Evolutionary conservation across 2,329 filamentous ascomycete genomes (phyloP).

Genomic region (Aspergillus jensenii): DNA sequence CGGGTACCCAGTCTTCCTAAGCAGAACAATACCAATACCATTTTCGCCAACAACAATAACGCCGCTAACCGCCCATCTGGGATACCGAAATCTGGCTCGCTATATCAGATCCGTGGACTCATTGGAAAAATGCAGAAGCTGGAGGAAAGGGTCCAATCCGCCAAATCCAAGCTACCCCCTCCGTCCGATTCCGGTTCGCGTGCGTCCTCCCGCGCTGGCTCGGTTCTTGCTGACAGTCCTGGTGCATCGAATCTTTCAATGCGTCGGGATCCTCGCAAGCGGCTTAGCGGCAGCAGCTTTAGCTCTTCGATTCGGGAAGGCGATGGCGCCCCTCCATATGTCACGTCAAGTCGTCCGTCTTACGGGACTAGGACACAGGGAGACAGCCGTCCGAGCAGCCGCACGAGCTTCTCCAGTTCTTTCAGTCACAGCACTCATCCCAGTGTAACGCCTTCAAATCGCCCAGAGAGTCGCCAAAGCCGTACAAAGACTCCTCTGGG

Average conservation of each 20-base stretch:
- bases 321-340: conserved; percentile 36
- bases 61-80: conserved; percentile 41
- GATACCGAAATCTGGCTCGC: conserved; percentile 65
- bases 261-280: conserved; percentile 45
- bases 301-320: conserved; percentile 39
- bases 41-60: conserved; percentile 23
- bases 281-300: conserved; percentile 43
- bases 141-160: conserved; percentile 88
- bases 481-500: conserved; percentile 65
- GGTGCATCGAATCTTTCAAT: conserved; percentile 59
- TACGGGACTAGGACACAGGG: conserved; percentile 46
- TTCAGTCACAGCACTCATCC: conserved; percentile 41
- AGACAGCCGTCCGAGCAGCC: conserved; percentile 70
- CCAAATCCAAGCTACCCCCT: conserved; percentile 85
- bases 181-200: conserved; percentile 76
- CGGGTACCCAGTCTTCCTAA: conserved; percentile 33
- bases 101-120: conserved; percentile 88
- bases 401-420: conserved; percentile 60
- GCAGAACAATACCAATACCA: conserved; percentile 23
- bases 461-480: conserved; percentile 67
- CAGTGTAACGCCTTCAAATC: conserved; percentile 44
- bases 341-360: conserved; percentile 44
- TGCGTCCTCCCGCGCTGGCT: conserved; percentile 68
- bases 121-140: conserved; percentile 97
- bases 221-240: conserved; percentile 46